Percentiles rank a stretch among this genome's conserved stretches.
Evolutionary conservation across 768 basidiomycete genomes (phyloP).

Genomic region (Tylopilus plumbeoviolaceoides): DNA sequence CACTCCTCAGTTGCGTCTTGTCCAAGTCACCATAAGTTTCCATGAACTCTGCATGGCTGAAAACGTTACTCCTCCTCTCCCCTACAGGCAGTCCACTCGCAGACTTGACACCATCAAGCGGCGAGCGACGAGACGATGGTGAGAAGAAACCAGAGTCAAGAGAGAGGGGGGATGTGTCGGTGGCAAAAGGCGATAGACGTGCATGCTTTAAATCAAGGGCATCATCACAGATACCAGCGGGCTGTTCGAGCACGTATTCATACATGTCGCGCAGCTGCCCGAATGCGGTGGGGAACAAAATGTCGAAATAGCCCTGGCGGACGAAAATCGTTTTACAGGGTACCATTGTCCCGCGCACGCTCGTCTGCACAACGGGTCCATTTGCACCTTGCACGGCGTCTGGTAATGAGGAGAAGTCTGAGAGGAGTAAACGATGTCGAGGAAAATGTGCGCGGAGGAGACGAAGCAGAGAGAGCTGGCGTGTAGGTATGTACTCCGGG

Average conservation of each 20-base stretch:
- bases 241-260: constrained; percentile 71
- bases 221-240: constrained; percentile 28
- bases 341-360: constrained; percentile 78
- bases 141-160: constrained; percentile 70
- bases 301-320: constrained; percentile 95
- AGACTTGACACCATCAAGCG: constrained; percentile 67
- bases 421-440: constrained; percentile 87
- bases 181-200: constrained; percentile 51
- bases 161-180: constrained; percentile 45
- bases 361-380: constrained; percentile 95
- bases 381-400: constrained; percentile 65
- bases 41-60: constrained; percentile 86
- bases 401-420: constrained; percentile 87
- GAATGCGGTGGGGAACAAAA: constrained; percentile 96
- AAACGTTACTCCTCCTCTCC: constrained; percentile 78
- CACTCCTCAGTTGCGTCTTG: constrained; percentile 67
- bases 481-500: constrained; percentile 92
- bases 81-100: constrained; percentile 76
- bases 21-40: constrained; percentile 75
- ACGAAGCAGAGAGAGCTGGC: constrained; percentile 79
- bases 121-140: constrained; percentile 48
- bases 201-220: constrained; percentile 24
- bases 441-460: constrained; percentile 83
- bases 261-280: constrained; percentile 85
- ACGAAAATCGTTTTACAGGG: constrained; percentile 90